Conservation (phyloP, 345 rosid species). For the Eucalyptus decipiens region DNA sequence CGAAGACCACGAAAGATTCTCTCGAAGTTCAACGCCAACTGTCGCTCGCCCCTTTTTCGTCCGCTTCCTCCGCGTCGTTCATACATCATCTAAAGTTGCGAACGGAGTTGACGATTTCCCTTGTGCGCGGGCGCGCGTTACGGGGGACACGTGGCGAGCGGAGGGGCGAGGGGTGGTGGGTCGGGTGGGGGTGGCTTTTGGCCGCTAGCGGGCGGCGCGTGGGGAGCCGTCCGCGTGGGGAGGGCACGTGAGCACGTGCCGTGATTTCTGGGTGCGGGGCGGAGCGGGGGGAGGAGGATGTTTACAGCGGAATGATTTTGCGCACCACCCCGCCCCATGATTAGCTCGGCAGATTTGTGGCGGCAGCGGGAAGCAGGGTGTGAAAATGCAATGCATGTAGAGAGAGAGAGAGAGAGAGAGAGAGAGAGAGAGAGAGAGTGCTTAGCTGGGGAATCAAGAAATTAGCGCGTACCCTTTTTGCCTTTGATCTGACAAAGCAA, state of each 20-base stretch:
- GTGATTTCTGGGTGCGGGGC: not conserved
- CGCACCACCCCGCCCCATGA: not conserved
- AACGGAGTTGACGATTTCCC: not conserved
- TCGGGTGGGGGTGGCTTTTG: not conserved
- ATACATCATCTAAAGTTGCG: not conserved
- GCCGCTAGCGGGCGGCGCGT: not conserved
- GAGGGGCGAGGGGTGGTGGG: not conserved
- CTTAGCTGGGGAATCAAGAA: not conserved
- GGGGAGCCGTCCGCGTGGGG: constrained; percentile 1
- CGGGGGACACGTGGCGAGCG: constrained; percentile 14
- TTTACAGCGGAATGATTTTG: not conserved
- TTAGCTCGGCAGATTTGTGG: not conserved
- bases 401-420: not conserved
- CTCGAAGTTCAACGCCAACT: not conserved
- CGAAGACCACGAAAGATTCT: not conserved
- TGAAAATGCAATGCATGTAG: not conserved
- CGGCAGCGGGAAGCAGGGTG: not conserved
- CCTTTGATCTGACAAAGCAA: not conserved
- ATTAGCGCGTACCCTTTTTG: not conserved
- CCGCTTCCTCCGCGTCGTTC: not conserved
- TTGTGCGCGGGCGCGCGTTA: not conserved
- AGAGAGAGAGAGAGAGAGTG: no score
- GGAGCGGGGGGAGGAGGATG: not conserved
- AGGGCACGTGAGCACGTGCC: constrained; percentile 31
- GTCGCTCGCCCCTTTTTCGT: not conserved